phyloP scores from a whole-genome alignment of 2,329 filamentous ascomycete genomes.

The Alternaria incomplexa region DNA sequence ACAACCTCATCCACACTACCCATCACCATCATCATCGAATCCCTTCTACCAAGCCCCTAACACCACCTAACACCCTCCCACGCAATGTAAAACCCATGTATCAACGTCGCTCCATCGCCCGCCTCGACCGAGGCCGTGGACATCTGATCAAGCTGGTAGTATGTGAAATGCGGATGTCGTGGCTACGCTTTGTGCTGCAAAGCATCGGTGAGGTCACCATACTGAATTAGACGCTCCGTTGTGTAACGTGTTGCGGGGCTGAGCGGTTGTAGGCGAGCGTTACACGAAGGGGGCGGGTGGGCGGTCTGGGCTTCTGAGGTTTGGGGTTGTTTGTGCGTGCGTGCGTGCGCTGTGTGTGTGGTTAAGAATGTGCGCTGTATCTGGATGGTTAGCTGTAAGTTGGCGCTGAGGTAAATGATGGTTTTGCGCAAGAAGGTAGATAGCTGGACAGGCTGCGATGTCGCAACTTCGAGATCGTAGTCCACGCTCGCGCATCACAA shows the following conservation, averaged over 20 bases:
- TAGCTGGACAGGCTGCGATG: background rate
- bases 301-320: background rate
- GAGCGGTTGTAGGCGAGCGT: conserved; percentile 11
- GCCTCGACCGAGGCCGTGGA: background rate
- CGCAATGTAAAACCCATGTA: background rate
- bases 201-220: background rate
- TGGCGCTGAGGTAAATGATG: background rate
- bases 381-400: background rate
- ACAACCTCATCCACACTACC: background rate
- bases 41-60: background rate
- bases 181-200: background rate
- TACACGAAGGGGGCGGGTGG: conserved; percentile 6
- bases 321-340: background rate
- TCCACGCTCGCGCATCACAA: background rate
- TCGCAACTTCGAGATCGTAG: conserved; percentile 5
- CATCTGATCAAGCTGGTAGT: background rate
- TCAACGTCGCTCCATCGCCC: background rate
- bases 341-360: background rate
- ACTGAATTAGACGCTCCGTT: background rate
- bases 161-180: background rate
- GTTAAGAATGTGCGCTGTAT: background rate
- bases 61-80: background rate
- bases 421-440: background rate
- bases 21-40: background rate
- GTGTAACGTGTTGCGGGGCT: background rate